Evolutionary conservation across 306 rosid species (phyloP), one percentile per base, ranked within the genome.

Genomic region (Albizia julibrissin): DNA sequence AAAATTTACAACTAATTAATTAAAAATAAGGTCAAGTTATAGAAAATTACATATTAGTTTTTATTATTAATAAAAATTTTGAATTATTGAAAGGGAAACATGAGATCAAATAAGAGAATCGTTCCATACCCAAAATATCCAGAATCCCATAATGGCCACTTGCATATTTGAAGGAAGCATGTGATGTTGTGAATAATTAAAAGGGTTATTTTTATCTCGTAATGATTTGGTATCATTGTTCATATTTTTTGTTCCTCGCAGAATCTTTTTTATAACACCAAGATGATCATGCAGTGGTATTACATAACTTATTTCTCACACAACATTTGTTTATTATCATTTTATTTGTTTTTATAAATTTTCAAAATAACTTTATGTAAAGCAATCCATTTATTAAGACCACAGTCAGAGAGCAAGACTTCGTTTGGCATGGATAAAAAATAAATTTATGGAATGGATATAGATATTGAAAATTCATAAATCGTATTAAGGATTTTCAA

Each of bases 61-160:
- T 49, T 43, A 8, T 43, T 43, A 8, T 43, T 8, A 43, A 47
- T 8, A 43, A 47, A 46, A 46, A 13, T 3, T 0, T 47, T 47
- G 3, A 71, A 61, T 15, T 31, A 37, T 33, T 68, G 22, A 56
- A 40, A 69, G 40, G 81, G 47, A 84, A 68, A 67, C 68, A 58
- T 8, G 54, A 4, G 18, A 84, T 80, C 31, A 34, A 75, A 69
- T 29, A 14, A 43, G 24, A 74, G 72, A 69, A 79, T 68, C 50
- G n/a, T 18, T 24, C 44, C 29, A 76, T 44, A 47, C 54, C 74
- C 58, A 37, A 79, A 69, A 68, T 69, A 58, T 27, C 34, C 71
- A 80, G 62, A 80, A 84, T 69, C 84, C 75, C 69, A 84, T 84
- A 59, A 67, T 75, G 42, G 1, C 74, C 27, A 9, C 26, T 75